Conservation (phyloP, 164 flowering plant species). For the Annona cherimola region DNA sequence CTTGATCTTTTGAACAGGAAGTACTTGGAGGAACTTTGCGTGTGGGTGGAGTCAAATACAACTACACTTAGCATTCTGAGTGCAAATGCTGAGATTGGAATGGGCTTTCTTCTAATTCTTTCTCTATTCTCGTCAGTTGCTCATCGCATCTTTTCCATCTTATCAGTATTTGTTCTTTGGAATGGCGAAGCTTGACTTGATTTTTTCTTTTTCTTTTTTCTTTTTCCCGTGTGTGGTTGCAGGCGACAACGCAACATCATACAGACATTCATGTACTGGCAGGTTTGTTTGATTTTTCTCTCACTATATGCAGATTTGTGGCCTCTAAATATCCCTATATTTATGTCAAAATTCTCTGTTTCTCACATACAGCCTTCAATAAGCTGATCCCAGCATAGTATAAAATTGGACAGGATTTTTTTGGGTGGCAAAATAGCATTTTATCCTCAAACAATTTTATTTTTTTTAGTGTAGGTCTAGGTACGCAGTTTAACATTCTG, state of each 20-base stretch:
- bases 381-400: not conserved
- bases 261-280: constrained; percentile 99
- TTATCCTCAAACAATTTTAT: not conserved
- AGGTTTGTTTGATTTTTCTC: constrained; percentile 44
- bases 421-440: not conserved
- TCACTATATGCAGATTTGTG: not conserved
- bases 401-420: not conserved
- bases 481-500: not conserved
- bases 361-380: too few relatives aligned
- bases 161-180: not conserved
- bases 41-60: constrained; percentile 94
- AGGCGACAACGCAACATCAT: constrained; percentile 97
- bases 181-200: not conserved
- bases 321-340: not conserved
- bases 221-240: constrained; percentile 18
- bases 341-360: not conserved
- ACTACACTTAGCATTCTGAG: constrained; percentile 79
- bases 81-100: constrained; percentile 88
- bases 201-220: too few relatives aligned
- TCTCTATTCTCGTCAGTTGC: constrained; percentile 83
- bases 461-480: not conserved
- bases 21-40: constrained; percentile 87
- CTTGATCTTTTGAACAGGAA: constrained; percentile 45
- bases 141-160: not conserved
- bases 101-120: constrained; percentile 77